Base-by-base conservation (phyloP, 768 basidiomycete genomes). In the Dioszegia aurantiaca region DNA sequence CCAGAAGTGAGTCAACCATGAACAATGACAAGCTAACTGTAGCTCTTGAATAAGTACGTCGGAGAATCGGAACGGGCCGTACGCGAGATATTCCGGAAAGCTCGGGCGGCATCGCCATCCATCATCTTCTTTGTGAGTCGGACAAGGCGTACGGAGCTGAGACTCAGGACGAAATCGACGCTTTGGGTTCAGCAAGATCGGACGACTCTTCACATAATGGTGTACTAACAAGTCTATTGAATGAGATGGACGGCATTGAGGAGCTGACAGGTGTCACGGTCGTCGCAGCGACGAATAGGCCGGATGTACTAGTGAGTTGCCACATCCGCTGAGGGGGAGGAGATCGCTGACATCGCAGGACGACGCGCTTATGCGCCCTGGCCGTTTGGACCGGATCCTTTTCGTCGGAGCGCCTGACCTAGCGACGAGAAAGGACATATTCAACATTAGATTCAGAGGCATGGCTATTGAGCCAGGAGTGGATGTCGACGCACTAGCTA, bases 241-340 rank as follows among this genome's bases (percentile, higher is more conserved):
- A 94, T 71, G 95, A 99, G 73, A 98, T 98, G 91, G 95, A 98
- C 70, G 95, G 95, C 19, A 88, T 98, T 0, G 90, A 97, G 77
- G 91, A 94, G 77, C 80, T 98, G 19, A 80, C 87, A 17, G 92
- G 93, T 0, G 95, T 99, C n/a, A 93, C 90, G 0, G 84, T 97
- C 31, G 84, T 99, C 10, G 95, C 91, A 1, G 95, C 95, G 0
- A 99, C 95, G 12, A 98, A 99, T 73, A 79, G 93, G 56, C 95
- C 95, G 8, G 92, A 95, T 60, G 84, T 85, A n/a, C 85, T 95
- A 41, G 87, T 88, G 60, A 73, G 89, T 10, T 26, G 36, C 17
- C 45, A 8, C 19, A 36, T 23, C 4, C 33, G n/a, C n/a, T n/a
- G 8, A 26, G 2, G 26, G 8, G 3, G 44, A 12, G 16, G 17